These are phyloP conservation scores for Asterophora parasitica DNA, from an alignment of 768 basidiomycete species.

Conservation along the genomic window DNA sequence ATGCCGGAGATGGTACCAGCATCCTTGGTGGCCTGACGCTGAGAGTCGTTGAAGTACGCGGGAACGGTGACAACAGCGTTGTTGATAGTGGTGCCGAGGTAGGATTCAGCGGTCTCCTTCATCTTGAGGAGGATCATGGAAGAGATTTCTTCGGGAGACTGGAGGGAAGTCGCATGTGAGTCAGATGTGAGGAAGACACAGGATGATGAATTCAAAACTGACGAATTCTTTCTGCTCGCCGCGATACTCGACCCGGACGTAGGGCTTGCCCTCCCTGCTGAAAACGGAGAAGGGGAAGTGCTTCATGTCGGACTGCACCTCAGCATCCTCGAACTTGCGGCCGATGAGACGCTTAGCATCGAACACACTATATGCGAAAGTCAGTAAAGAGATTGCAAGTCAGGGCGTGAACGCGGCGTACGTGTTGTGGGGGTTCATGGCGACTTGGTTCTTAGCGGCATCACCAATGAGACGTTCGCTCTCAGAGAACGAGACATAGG, in stretches of 20 bases:
- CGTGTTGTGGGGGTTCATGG: slow-evolving; percentile 97
- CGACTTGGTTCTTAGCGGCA: slow-evolving; percentile 98
- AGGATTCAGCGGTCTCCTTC: slow-evolving; percentile 98
- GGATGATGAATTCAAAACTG: slow-evolving; percentile 27
- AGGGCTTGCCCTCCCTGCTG: slow-evolving; percentile 84
- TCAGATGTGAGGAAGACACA: background rate
- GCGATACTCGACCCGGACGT: slow-evolving; percentile 86
- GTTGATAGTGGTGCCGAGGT: slow-evolving; percentile 76
- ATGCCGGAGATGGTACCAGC: slow-evolving; percentile 92
- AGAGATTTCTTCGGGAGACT: slow-evolving; percentile 96
- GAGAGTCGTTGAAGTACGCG: slow-evolving; percentile 99
- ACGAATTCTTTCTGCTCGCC: slow-evolving; percentile 93
- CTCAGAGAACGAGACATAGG: slow-evolving; percentile 93
- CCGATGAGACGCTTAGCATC: slow-evolving; percentile 98
- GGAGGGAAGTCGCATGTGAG: slow-evolving; percentile 26
- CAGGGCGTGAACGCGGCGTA: slow-evolving; percentile 25
- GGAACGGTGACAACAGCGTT: slow-evolving; percentile 97
- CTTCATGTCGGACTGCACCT: slow-evolving; percentile 80
- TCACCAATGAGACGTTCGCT: slow-evolving; percentile 97
- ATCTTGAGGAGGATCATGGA: slow-evolving; percentile 97
- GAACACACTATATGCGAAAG: slow-evolving; percentile 62
- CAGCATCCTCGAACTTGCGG: slow-evolving; percentile 80
- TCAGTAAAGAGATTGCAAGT: slow-evolving; percentile 3
- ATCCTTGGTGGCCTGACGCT: slow-evolving; percentile 98
- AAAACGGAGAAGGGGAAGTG: slow-evolving; percentile 95